A percentile compares a stretch with the other conserved stretches of the same genome.
Conservation (phyloP, 805 yeast genomes). For the Candida michaelii region DNA sequence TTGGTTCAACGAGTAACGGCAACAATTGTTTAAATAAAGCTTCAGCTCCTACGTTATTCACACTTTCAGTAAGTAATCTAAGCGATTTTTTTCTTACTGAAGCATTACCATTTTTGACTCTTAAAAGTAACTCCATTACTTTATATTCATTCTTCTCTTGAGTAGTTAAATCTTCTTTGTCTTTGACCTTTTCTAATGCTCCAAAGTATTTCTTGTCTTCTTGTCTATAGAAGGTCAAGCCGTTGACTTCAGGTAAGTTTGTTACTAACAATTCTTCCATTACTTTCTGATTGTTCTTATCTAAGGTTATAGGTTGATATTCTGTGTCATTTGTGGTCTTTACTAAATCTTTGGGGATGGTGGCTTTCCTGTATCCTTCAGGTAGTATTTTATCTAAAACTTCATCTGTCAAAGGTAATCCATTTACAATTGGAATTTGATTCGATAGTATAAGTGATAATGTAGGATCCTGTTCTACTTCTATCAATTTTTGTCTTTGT, state of each 20-base stretch:
- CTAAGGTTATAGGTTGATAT: constrained; percentile 52
- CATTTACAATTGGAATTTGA: constrained; percentile 28
- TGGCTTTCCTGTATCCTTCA: constrained; percentile 44
- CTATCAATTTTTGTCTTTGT: constrained; percentile 22
- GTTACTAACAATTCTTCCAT: constrained; percentile 19
- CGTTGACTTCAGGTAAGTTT: constrained; percentile 48
- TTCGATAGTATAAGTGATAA: not conserved
- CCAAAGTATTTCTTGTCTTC: constrained; percentile 74
- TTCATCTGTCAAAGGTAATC: constrained; percentile 42
- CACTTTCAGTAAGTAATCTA: constrained; percentile 57
- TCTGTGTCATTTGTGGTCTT: not conserved
- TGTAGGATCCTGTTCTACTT: constrained; percentile 1
- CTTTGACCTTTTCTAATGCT: constrained; percentile 39
- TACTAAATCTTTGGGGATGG: constrained; percentile 35
- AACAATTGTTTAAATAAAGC: constrained; percentile 67
- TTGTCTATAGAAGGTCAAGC: constrained; percentile 66
- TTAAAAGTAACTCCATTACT: constrained; percentile 62
- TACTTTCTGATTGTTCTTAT: constrained; percentile 18
- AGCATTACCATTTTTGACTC: constrained; percentile 78
- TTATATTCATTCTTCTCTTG: constrained; percentile 60
- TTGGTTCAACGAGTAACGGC: constrained; percentile 71
- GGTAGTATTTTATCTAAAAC: constrained; percentile 53
- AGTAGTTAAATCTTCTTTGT: constrained; percentile 26
- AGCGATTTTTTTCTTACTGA: constrained; percentile 65
- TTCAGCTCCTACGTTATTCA: constrained; percentile 67